Conservation (phyloP, 139 green algal species). For the Raphidocelis subcapitata region DNA sequence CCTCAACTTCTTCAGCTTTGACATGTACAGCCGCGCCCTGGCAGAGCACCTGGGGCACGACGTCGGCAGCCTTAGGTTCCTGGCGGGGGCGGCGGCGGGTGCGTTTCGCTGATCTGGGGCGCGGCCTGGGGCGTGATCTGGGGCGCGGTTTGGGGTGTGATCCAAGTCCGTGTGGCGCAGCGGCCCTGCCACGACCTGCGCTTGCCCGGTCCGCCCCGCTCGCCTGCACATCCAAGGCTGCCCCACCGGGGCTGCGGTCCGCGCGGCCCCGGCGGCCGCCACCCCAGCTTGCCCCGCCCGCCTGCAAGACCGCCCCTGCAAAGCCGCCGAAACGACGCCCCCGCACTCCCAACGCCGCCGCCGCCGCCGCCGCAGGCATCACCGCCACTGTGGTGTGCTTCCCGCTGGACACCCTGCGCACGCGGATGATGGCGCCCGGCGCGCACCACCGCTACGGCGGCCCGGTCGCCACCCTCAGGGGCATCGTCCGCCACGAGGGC, state of each 20-base stretch:
- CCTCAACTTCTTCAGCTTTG: constrained; percentile 81
- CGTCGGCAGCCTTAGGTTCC: constrained; percentile 42
- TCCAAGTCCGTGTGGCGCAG: no score
- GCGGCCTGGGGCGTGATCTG: background rate
- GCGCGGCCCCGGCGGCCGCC: no score
- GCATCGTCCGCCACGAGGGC: constrained; percentile 64
- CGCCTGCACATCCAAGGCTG: no score
- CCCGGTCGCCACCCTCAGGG: constrained; percentile 42
- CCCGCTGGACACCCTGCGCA: constrained; percentile 78
- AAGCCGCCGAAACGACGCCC: background rate
- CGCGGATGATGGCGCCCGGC: constrained; percentile 59
- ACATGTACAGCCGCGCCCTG: constrained; percentile 60
- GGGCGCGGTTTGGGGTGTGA: no score
- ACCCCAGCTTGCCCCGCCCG: no score
- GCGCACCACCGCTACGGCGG: constrained; percentile 43
- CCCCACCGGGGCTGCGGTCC: no score
- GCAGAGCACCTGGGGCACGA: constrained; percentile 23
- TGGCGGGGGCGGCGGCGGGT: constrained; percentile 49
- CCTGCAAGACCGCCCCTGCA: background rate
- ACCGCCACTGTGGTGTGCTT: constrained; percentile 75
- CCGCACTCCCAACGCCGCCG: background rate
- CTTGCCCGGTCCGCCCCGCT: no score
- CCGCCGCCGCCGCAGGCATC: constrained; percentile 63
- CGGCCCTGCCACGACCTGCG: no score
- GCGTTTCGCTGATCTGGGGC: background rate